Evolutionary conservation across 2,329 filamentous ascomycete genomes (phyloP).

Genomic region (Claviceps sp.): DNA sequence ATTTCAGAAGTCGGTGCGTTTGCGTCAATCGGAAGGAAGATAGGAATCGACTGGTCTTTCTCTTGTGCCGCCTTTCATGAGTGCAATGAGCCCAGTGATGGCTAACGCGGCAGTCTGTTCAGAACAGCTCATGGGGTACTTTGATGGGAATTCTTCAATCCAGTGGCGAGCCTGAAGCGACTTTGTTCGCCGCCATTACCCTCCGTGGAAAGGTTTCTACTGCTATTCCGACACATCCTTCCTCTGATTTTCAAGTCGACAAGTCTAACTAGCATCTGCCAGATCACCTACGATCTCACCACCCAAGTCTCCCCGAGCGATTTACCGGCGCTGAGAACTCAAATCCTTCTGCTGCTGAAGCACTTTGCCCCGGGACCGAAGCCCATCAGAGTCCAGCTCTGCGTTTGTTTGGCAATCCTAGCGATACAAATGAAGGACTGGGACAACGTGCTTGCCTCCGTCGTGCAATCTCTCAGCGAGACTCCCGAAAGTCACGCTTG

Average conservation of each 20-base stretch:
- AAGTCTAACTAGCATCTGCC: constrained; percentile 5
- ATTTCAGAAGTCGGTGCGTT: constrained; percentile 88
- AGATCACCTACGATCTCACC: constrained; percentile 92
- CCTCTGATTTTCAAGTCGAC: not conserved
- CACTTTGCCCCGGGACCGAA: constrained; percentile 72
- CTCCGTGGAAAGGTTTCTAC: constrained; percentile 80
- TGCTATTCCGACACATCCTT: not conserved
- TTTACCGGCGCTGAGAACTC: constrained; percentile 65
- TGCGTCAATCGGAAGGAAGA: not conserved
- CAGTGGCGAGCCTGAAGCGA: constrained; percentile 66
- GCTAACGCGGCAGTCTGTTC: constrained; percentile 7
- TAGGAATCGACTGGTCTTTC: not conserved
- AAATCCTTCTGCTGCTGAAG: constrained; percentile 69
- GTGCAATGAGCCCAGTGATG: not conserved
- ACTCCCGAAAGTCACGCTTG: constrained; percentile 69
- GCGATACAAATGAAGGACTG: constrained; percentile 93
- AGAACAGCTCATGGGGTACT: constrained; percentile 84
- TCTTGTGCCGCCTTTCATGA: not conserved
- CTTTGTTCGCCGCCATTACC: constrained; percentile 91
- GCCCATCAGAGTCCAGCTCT: constrained; percentile 78
- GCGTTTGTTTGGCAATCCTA: constrained; percentile 84
- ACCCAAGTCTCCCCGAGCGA: constrained; percentile 70
- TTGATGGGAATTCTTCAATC: constrained; percentile 80
- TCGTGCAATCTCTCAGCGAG: constrained; percentile 65
- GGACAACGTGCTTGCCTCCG: constrained; percentile 79